Evolutionary conservation across 2,329 filamentous ascomycete genomes (phyloP), one percentile per base, ranked within the genome.

Genomic region (Podosphaera fusca): DNA sequence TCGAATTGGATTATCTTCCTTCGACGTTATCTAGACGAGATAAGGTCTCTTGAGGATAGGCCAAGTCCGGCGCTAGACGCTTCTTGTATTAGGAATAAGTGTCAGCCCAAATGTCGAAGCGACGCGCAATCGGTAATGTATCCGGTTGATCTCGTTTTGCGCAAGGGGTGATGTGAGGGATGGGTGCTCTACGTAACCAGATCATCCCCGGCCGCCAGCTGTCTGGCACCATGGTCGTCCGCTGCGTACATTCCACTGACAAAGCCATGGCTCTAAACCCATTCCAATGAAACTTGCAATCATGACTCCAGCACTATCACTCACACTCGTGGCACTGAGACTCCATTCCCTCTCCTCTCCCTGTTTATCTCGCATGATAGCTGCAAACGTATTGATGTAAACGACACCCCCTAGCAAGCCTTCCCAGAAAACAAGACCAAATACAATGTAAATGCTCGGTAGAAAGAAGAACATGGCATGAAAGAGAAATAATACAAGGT

Each of bases 381-480:
- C 86, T 0, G 89, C 87, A 69, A 96, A 98, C 0, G 89, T 95
- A 65, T 90, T 94, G 59, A 96, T 89, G 64, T 98, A 98, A 0
- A 96, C 92, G 2, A 87, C 75, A 0, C 92, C 92, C 0, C 92
- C 92, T 0, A 98, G 73, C 10, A 96, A 69, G 0, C 92, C 92
- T 68, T 96, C 92, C 90, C 90, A 96, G 66, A 96, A 92, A 29
- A 95, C 75, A 59, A 96, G 73, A 30, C 78, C 59, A 65, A 95
- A 95, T 0, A 96, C 74, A n/a, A 95, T 64, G 67, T 87, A 95
- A 31, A 95, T 85, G 33, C 74, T 85, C 0, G 90, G 89, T 14
- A 96, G 78, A 66, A 92, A 94, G 66, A 84, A 76, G 66, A 82
- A 81, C 60, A 95, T 67, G 0, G 87, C 82, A 62, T 98, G 90